These are phyloP conservation scores for Hypoxylon sp. DNA, from an alignment of 2,329 filamentous ascomycete genomes.

Conservation along the genomic window DNA sequence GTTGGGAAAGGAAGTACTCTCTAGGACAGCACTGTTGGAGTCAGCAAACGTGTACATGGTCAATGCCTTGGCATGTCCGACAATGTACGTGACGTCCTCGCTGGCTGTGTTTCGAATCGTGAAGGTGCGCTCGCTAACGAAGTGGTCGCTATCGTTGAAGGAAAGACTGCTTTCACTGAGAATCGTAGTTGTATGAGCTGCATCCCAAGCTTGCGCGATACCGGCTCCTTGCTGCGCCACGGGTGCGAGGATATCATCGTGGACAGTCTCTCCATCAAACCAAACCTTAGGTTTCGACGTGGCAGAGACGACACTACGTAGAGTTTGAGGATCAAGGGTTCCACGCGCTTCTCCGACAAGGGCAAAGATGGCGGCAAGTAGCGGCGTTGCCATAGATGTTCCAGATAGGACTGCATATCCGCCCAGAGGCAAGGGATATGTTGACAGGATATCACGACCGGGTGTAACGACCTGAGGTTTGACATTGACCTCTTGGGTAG, in stretches of 20 bases:
- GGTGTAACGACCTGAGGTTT: constrained; percentile 59
- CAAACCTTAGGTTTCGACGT: constrained; percentile 46
- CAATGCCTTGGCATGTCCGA: constrained; percentile 43
- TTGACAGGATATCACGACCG: constrained; percentile 61
- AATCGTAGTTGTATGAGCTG: constrained; percentile 46
- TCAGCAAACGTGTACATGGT: constrained; percentile 47
- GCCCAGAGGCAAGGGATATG: constrained; percentile 53
- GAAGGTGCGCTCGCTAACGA: constrained; percentile 46
- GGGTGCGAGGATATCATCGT: constrained; percentile 43
- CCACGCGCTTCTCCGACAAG: constrained; percentile 46
- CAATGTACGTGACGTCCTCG: constrained; percentile 46
- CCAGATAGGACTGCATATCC: constrained; percentile 60
- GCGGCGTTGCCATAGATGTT: constrained; percentile 64
- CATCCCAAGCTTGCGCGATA: constrained; percentile 50
- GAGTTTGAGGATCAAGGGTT: constrained; percentile 37
- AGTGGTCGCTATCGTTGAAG: constrained; percentile 55
- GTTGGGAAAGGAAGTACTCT: constrained; percentile 21
- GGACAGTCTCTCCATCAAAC: constrained; percentile 41
- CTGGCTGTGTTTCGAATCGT: constrained; percentile 49
- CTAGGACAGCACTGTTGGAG: neutral
- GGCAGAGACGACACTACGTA: constrained; percentile 43
- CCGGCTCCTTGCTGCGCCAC: constrained; percentile 53
- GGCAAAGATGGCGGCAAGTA: constrained; percentile 52
- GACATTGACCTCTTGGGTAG: constrained; percentile 56
- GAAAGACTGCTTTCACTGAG: constrained; percentile 49